Conservation (phyloP, 78 protist genomes). For the Dictyostelium purpureum region DNA sequence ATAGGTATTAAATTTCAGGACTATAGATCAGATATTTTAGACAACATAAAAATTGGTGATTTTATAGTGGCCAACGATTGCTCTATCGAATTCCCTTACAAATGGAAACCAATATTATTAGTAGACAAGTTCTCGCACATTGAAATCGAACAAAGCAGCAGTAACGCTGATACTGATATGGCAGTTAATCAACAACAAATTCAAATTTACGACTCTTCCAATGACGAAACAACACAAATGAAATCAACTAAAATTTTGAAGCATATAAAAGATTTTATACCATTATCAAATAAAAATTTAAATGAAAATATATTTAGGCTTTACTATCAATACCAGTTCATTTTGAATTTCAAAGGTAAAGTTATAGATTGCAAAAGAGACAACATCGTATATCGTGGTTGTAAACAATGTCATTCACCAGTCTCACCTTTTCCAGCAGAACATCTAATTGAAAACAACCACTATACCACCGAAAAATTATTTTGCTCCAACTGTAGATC, state of each 20-base stretch:
- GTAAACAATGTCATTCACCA: conserved; percentile 10
- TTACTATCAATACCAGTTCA: neutral
- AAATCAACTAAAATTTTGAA: neutral
- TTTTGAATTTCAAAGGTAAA: neutral
- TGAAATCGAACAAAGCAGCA: neutral
- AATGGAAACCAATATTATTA: neutral
- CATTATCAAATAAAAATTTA: neutral
- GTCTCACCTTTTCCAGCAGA: neutral
- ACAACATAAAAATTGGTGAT: neutral
- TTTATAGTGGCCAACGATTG: neutral
- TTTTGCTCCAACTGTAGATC: conserved; percentile 4
- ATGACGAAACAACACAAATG: neutral
- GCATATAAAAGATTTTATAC: neutral
- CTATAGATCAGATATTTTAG: neutral
- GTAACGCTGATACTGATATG: neutral
- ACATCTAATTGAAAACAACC: neutral
- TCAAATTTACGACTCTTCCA: neutral
- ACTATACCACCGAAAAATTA: neutral
- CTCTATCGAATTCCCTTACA: neutral
- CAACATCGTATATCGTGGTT: conserved; percentile 12
- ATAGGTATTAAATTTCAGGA: neutral
- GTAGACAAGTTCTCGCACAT: neutral
- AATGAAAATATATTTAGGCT: neutral
- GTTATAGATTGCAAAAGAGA: neutral
- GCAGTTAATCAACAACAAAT: neutral